These are phyloP conservation scores for Neoboletus magnificus DNA, from an alignment of 768 basidiomycete species.

Conservation along the genomic window DNA sequence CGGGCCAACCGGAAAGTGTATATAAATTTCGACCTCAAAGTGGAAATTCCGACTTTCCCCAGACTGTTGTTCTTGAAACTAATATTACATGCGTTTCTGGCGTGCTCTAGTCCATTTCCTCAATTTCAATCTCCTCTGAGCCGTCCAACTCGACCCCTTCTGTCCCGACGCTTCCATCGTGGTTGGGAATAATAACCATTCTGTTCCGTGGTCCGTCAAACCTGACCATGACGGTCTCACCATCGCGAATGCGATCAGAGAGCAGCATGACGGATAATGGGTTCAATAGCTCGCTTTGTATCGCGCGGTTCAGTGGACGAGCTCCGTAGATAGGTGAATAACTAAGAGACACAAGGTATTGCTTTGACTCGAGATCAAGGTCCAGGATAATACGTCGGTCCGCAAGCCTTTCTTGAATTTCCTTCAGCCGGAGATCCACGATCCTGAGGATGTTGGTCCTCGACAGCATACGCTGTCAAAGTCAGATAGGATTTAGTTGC, in stretches of 20 bases:
- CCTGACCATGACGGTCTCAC: slow-evolving; percentile 68
- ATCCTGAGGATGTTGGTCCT: slow-evolving; percentile 75
- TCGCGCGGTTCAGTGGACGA: slow-evolving; percentile 85
- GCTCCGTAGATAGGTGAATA: slow-evolving; percentile 88
- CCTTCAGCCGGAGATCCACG: slow-evolving; percentile 83
- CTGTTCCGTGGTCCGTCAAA: slow-evolving; percentile 84
- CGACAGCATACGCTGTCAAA: slow-evolving; percentile 70
- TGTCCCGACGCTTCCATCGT: slow-evolving; percentile 47
- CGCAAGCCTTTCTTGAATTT: slow-evolving; percentile 77
- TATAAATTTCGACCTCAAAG: slow-evolving; percentile 7
- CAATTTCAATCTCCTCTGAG: slow-evolving; percentile 44
- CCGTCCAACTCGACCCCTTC: slow-evolving; percentile 59
- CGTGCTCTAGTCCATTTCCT: slow-evolving; percentile 17
- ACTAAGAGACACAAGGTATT: slow-evolving; percentile 70
- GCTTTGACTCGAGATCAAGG: slow-evolving; percentile 72
- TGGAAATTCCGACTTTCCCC: too few species aligned
- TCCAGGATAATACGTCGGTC: slow-evolving; percentile 79
- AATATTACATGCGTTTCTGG: neutral
- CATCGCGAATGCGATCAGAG: slow-evolving; percentile 76
- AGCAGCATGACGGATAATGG: slow-evolving; percentile 85
- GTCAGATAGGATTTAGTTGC: slow-evolving; percentile 26
- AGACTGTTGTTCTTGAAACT: neutral
- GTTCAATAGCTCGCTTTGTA: slow-evolving; percentile 90
- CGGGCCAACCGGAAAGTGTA: neutral
- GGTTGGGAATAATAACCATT: slow-evolving; percentile 78